Evolutionary conservation across 805 yeast genomes (phyloP), one percentile per base, ranked within the genome.

Genomic region (Tetrapisispora pingtungensis): DNA sequence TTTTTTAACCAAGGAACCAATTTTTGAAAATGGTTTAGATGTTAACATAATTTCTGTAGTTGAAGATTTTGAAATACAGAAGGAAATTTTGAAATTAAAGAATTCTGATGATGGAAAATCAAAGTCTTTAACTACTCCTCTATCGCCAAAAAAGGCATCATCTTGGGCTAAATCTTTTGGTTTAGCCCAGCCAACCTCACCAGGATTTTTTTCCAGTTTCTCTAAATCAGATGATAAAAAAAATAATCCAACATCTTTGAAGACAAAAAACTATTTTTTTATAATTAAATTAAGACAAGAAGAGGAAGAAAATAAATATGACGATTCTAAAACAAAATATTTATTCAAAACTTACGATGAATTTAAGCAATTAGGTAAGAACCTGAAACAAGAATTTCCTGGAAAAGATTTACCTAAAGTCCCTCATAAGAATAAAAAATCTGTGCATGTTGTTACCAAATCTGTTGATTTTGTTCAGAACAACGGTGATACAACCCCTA

Each of bases 21-120:
- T 55, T 4, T 67, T 53, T 45, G 54, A 71, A 33, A 80, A 83
- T 55, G 84, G 86, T 3, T 59, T 77, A 49, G 77, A 71, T 46
- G 56, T 85, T 17, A 83, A 84, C 49, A 77, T 88, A 10, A 73
- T 77, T 24, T 87, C 93, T 1, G 95, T 83, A 7, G 52, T 57
- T 3, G 37, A 46, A 17, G 57, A 55, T 24, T 26, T 52, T 46
- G 57, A 58, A 40, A 52, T 45, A 34, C 17, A 44, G 10, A 27
- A 3, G 12, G 30, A 17, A 24, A 38, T 12, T 41, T 36, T 18
- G 48, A 46, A 39, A 47, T 37, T 28, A 12, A 24, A 17, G 24
- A 15, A 15, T 12, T 3, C 22, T 3, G 22, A 24, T 24, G 36
- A 33, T 7, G 18, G 24, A 22, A 19, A 31, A 22, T 32, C 32